Evolutionary conservation across 2,329 filamentous ascomycete genomes (phyloP), one percentile per base, ranked within the genome.

Genomic region (Stachybotrys chartarum): DNA sequence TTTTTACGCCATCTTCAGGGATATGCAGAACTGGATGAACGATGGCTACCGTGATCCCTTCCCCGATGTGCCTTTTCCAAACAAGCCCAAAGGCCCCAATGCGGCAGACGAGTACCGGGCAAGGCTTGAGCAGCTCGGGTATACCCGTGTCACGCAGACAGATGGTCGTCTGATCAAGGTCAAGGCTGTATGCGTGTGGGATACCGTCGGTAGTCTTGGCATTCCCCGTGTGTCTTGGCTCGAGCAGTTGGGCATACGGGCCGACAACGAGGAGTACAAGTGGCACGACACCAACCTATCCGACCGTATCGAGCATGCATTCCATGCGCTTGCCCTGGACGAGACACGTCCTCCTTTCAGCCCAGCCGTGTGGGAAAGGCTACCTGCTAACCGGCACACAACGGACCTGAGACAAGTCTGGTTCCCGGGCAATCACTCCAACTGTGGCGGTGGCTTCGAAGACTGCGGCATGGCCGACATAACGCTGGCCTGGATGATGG

Each of bases 391-490:
- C 32, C 68, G 65, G 42, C 62, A 68, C 14, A 70, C 66, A 24
- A 77, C 75, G 1, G 72, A 80, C 56, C 68, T 80, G 49, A 71
- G 76, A 31, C 78, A 80, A 58, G 76, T 79, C 12, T 86, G 84
- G 84, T 91, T 91, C 63, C 84, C 87, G 0, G 87, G 87, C 7
- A 82, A 80, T 52, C 88, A 91, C 64, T 83, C 78, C 11, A 87
- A 90, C 61, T 82, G 88, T 50, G 87, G 87, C 5, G 87, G 87
- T 35, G 86, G 87, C 2, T 87, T 81, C 81, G 65, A 70, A 6
- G 78, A 81, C 51, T 73, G 79, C 57, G 76, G 75, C 49, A 69
- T 75, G 18, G 66, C 73, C 3, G 71, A 75, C 53, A 66, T 68
- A 16, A 69, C 68, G 24, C 64, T 75, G 50, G 66, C 70, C 17